These are phyloP conservation scores for Kernera saxatilis DNA, from an alignment of 345 rosid genomes.

Conservation along the genomic window DNA sequence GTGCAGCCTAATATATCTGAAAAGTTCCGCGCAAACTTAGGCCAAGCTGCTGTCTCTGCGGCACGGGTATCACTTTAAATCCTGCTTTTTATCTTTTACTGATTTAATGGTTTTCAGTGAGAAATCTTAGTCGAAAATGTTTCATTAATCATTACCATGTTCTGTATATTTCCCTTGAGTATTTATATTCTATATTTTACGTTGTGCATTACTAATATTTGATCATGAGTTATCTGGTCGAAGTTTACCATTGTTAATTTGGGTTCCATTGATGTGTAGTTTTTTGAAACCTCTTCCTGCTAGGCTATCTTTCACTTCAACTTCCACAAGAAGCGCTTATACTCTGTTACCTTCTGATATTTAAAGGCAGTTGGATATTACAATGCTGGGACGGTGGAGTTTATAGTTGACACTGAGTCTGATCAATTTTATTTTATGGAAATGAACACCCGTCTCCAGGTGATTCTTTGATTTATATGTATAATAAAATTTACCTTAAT, in stretches of 20 bases:
- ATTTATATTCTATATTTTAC: background rate
- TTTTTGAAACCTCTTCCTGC: conserved; percentile 12
- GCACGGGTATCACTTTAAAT: conserved; percentile 56
- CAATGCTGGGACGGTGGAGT: conserved; percentile 97
- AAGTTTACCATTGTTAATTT: background rate
- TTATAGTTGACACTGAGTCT: conserved; percentile 72
- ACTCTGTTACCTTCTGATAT: conserved; percentile 28
- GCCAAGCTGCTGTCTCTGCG: conserved; percentile 88
- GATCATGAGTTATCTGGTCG: background rate
- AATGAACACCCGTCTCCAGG: conserved; percentile 98
- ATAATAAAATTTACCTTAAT: background rate
- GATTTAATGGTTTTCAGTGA: background rate
- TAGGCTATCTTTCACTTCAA: conserved; percentile 25
- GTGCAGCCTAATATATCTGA: conserved; percentile 78
- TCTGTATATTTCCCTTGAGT: background rate
- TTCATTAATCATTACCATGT: background rate
- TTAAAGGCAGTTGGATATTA: conserved; percentile 91
- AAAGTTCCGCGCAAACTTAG: conserved; percentile 64
- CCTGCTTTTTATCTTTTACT: background rate
- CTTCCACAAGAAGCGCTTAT: conserved; percentile 34
- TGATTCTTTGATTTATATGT: conserved; percentile 19
- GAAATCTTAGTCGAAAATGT: background rate
- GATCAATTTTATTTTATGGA: conserved; percentile 92
- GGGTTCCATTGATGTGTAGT: conserved; percentile 13
- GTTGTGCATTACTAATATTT: background rate